Evolutionary conservation across 2,329 filamentous ascomycete species (phyloP), one percentile per base, ranked within the genome.

Genomic region (Boeremia exigua): DNA sequence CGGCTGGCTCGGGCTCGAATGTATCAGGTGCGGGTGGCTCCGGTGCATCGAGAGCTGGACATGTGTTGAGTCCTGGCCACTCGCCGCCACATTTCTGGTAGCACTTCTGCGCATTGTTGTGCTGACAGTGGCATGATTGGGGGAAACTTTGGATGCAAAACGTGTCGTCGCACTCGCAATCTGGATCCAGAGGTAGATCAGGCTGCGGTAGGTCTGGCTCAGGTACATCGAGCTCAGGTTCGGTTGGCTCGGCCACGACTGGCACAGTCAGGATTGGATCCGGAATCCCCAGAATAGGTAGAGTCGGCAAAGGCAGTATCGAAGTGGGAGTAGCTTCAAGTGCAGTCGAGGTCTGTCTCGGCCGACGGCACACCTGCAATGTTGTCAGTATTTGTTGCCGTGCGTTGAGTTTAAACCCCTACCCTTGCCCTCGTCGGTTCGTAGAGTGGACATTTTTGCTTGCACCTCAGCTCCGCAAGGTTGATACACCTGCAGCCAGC

Each of bases 401-500:
- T 25, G 15, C 14, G 12, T 23, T n/a, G n/a, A 7, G 9, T 7
- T 9, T 10, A 6, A 6, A 17, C 1, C 42, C 23, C 44, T 43
- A 62, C 66, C 36, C 25, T 46, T 38, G 52, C 63, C 59, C 25
- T 54, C 12, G 51, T 62, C 59, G 65, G 65, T 2, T 46, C 25
- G 49, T 73, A 72, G 1, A 61, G 53, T 11, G 68, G 66, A 43
- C 71, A 74, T 23, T 25, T 44, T 9, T 52, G 42, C 19, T 65
- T 57, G 59, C 71, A 74, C 0, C 56, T 37, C 25, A 48, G 57
- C 51, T 74, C 71, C 1, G 63, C 56, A 32, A 42, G 40, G 48
- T 73, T 74, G 43, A 67, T 46, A 43, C 71, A 74, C 32, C 58
- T 39, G 48, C 71, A 74, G 12, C 68, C 62, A 36, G 54, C 56